phyloP scores from a whole-genome alignment of 2,329 filamentous ascomycete genomes.

The Atkinsonella texensis region DNA sequence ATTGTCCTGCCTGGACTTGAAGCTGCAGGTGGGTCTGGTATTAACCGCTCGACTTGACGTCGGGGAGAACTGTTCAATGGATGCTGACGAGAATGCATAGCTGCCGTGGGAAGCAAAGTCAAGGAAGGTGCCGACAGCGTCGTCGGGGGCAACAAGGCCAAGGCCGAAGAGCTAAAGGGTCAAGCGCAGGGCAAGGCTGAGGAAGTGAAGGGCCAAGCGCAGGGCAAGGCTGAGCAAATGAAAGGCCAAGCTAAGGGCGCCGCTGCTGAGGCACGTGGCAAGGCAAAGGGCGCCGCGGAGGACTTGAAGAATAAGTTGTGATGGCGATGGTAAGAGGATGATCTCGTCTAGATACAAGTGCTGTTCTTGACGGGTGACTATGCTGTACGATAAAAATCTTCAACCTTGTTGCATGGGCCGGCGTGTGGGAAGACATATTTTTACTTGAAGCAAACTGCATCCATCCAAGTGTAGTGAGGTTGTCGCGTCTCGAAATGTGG shows the following conservation, averaged over 20 bases:
- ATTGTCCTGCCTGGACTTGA: slow-evolving; percentile 52
- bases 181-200: slow-evolving; percentile 20
- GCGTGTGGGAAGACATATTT: not conserved
- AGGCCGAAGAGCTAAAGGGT: slow-evolving; percentile 23
- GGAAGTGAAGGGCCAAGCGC: slow-evolving; percentile 19
- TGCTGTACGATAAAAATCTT: not conserved
- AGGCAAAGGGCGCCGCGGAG: slow-evolving; percentile 28
- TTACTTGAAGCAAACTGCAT: not conserved
- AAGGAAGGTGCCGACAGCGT: slow-evolving; percentile 26
- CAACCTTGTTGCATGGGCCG: not conserved
- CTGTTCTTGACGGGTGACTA: not conserved
- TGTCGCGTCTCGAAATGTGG: slow-evolving; percentile 21
- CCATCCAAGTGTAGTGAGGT: slow-evolving; percentile 17
- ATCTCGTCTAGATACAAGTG: not conserved
- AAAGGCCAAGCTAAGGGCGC: slow-evolving; percentile 27
- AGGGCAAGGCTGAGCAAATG: slow-evolving; percentile 20
- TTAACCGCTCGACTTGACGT: not conserved
- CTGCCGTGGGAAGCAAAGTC: slow-evolving; percentile 31
- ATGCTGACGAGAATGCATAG: slow-evolving; percentile 13
- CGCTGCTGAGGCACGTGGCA: slow-evolving; percentile 23
- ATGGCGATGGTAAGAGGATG: not conserved
- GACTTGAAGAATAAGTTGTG: slow-evolving; percentile 14
- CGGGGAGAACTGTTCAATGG: not conserved
- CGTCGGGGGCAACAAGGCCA: slow-evolving; percentile 23
- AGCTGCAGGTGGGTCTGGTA: slow-evolving; percentile 34